A percentile compares a stretch with the other conserved stretches of the same genome.
Conservation (phyloP, 352 stramenopile genomes). For the Elongisporangium prolatum region DNA sequence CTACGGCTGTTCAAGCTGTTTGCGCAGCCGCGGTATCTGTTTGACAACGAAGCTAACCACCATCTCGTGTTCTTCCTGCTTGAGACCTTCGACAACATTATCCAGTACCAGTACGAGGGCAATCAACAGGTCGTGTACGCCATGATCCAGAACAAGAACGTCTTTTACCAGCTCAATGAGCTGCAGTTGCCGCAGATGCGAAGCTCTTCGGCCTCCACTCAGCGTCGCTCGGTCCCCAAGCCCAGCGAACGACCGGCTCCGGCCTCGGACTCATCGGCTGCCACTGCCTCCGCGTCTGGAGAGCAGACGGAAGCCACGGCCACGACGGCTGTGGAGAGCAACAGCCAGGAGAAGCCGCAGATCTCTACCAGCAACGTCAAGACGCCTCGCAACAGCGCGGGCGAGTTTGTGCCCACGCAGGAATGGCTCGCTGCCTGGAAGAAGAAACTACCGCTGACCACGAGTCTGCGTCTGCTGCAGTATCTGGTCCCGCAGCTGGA, state of each 20-base stretch:
- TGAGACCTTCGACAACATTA: constrained; percentile 99
- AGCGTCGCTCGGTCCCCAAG: constrained; percentile 3
- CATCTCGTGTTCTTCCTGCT: constrained; percentile 95
- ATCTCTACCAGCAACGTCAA: constrained; percentile 6
- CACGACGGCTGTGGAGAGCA: constrained; percentile 11
- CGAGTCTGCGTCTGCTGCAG: constrained; percentile 92
- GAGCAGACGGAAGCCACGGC: constrained; percentile 7
- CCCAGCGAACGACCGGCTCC: too few species aligned
- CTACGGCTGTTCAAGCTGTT: constrained; percentile 98
- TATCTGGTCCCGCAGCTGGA: constrained; percentile 92
- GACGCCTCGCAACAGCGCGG: constrained; percentile 32
- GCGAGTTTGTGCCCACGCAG: constrained; percentile 85
- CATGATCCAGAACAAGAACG: constrained; percentile 96
- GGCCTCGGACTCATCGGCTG: background rate
- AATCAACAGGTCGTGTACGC: constrained; percentile 98
- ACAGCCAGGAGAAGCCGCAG: constrained; percentile 2
- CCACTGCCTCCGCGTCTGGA: constrained; percentile 5
- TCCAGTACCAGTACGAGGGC: constrained; percentile 97
- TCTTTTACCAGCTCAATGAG: constrained; percentile 90
- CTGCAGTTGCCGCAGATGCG: constrained; percentile 88
- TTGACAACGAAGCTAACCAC: constrained; percentile 95
- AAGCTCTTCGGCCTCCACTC: constrained; percentile 12
- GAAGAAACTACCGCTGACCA: constrained; percentile 93
- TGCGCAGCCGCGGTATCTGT: constrained; percentile 90
- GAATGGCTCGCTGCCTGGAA: constrained; percentile 95